These are phyloP conservation scores for Diaporthe citri DNA, from an alignment of 2,329 filamentous ascomycete species.

Conservation along the genomic window DNA sequence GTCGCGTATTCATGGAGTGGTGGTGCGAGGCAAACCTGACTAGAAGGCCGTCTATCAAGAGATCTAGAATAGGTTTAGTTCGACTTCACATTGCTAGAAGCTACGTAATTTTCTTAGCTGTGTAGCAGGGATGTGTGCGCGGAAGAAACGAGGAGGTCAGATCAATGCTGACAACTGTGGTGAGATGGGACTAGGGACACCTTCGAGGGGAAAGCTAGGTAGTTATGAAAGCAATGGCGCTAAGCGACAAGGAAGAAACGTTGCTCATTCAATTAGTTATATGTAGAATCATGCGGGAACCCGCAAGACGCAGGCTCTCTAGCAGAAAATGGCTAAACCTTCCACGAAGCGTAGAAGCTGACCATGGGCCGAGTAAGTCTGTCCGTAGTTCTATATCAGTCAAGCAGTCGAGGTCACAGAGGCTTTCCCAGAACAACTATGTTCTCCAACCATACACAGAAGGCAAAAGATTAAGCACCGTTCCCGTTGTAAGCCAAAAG, in stretches of 20 bases:
- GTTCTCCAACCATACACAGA: background rate
- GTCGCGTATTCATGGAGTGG: background rate
- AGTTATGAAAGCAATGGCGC: background rate
- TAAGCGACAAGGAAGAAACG: fast-evolving
- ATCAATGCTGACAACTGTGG: background rate
- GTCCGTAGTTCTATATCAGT: background rate
- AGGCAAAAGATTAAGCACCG: background rate
- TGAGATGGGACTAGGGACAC: no score
- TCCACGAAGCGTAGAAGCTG: no score
- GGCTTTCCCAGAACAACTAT: background rate
- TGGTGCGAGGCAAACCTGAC: background rate
- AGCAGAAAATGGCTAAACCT: background rate
- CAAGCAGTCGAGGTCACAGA: background rate
- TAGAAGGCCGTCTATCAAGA: background rate
- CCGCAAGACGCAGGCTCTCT: background rate
- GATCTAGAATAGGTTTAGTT: background rate
- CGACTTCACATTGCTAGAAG: background rate
- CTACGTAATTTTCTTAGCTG: no score
- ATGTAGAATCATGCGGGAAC: background rate
- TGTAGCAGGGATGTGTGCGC: background rate
- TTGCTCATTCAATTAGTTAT: background rate
- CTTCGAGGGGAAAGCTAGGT: background rate
- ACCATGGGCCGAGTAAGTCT: background rate
- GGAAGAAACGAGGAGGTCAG: no score
- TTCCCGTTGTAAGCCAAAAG: constrained; percentile 45